Conservation (phyloP, 2,329 filamentous ascomycete genomes). For the Leptographium wingfieldii region DNA sequence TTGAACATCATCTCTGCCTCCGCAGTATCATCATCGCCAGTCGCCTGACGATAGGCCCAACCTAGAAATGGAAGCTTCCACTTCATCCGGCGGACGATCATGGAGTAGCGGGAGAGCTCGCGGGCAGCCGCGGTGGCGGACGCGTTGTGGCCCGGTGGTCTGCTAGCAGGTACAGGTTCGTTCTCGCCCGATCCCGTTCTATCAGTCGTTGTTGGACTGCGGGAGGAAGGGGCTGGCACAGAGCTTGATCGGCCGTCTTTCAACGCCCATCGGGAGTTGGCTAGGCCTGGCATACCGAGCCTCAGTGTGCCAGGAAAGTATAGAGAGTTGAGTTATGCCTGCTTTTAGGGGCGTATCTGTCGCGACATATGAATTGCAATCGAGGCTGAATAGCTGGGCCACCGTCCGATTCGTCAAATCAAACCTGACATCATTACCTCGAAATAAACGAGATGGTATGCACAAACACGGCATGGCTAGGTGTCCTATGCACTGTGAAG, state of each 20-base stretch:
- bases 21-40: slow-evolving; percentile 10
- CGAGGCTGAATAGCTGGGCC: background rate
- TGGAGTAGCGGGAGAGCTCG: slow-evolving; percentile 43
- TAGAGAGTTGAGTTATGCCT: background rate
- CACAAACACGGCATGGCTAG: background rate
- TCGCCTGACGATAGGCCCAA: slow-evolving; percentile 40
- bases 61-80: slow-evolving; percentile 52
- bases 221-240: background rate
- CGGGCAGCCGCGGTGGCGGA: slow-evolving; percentile 15
- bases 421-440: background rate
- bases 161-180: background rate
- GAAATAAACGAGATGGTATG: background rate
- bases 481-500: too few species aligned
- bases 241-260: slow-evolving; percentile 6
- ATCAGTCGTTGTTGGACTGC: background rate
- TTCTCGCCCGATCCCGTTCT: background rate
- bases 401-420: background rate
- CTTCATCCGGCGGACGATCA: slow-evolving; percentile 45
- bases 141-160: background rate
- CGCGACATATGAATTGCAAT: background rate
- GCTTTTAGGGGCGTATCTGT: background rate
- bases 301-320: background rate
- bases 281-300: slow-evolving; percentile 8
- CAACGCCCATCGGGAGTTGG: slow-evolving; percentile 9
- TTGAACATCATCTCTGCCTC: slow-evolving; percentile 60